Evolutionary conservation across 305 asterid species (phyloP), one percentile per base, ranked within the genome.

Genomic region (Solanum hybrid): DNA sequence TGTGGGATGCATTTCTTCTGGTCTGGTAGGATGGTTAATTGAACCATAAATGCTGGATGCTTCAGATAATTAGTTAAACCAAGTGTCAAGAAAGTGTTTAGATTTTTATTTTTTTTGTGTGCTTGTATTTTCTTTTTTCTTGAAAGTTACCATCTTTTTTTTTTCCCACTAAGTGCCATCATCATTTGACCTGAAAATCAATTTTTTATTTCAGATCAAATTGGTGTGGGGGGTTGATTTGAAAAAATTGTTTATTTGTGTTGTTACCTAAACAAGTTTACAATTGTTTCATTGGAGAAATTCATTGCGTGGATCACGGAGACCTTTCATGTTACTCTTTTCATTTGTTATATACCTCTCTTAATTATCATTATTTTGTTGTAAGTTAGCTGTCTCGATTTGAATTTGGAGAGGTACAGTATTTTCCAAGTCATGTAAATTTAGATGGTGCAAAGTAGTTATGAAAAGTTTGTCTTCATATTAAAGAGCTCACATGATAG

Each of bases 1-100:
- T 51, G 11, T 97, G 98, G 98, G 95, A 97, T 86, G 89, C 96
- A 0, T 88, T 95, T 85, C 89, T 96, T 46, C 86, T 91, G 85
- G 90, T 89, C 90, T 89, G 90, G 91, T 97, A 95, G 95, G 74
- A 24, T 90, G 79, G 40, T 88, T 22, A 74, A 46, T 89, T 89
- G 83, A 46, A 87, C 39, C 46, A 46, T 81, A 57, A 85, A 71
- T 57, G 69, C 46, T 31, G 31, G 81, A 22, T 28, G 86, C 40
- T 61, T 88, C 33, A 79, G 82, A 73, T 51, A 37, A 81, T 87
- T 90, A 22, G 79, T 89, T 80, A 80, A 74, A 80, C 90, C 90
- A 91, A 89, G 90, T 92, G 95, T 90, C 95, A 92, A 94, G 90
- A 89, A 90, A 80, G 89, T 36, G 92, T 37, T 92, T 51, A 90